A percentile compares a stretch with the other conserved stretches of the same genome.
Evolutionary conservation across 2,329 filamentous ascomycete species (phyloP).

Genomic region (Aspergillus pseudotamarii): DNA sequence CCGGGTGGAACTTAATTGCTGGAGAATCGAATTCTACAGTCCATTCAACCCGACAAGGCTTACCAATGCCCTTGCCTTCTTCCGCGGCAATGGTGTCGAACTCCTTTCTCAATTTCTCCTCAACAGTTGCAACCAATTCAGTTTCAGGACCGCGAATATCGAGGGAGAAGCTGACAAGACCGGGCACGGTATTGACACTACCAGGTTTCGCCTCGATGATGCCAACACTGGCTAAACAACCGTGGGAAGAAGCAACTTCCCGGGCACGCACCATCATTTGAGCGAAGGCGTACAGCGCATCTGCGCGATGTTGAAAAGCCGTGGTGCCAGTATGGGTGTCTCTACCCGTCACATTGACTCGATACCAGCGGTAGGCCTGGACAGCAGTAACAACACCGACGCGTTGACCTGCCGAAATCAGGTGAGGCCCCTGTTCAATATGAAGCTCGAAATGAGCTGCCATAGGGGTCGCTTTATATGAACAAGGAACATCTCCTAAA

Average conservation of each 20-base stretch:
- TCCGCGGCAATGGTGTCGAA: constrained; percentile 64
- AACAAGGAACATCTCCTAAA: constrained; percentile 61
- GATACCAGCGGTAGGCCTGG: constrained; percentile 76
- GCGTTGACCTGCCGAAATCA: constrained; percentile 65
- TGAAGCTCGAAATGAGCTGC: constrained; percentile 82
- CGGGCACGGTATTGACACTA: constrained; percentile 74
- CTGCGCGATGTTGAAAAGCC: constrained; percentile 65
- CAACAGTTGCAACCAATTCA: constrained; percentile 59
- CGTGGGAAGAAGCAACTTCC: constrained; percentile 61
- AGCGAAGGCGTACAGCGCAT: constrained; percentile 68
- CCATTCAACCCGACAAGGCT: constrained; percentile 60
- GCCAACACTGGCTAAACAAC: constrained; percentile 69
- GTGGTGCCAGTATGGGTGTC: constrained; percentile 78
- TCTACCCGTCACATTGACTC: constrained; percentile 64
- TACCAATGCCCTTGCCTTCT: constrained; percentile 55
- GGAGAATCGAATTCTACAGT: constrained; percentile 62
- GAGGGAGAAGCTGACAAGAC: constrained; percentile 66
- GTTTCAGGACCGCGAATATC: constrained; percentile 67
- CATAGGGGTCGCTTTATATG: constrained; percentile 64
- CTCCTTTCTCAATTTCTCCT: constrained; percentile 57
- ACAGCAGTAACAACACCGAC: constrained; percentile 73
- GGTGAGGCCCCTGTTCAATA: constrained; percentile 79
- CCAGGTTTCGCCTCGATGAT: constrained; percentile 69
- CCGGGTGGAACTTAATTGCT: constrained; percentile 66
- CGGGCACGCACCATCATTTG: constrained; percentile 70